phyloP scores from a whole-genome alignment of 2,329 filamentous ascomycete species.

The Fusarium sp. region DNA sequence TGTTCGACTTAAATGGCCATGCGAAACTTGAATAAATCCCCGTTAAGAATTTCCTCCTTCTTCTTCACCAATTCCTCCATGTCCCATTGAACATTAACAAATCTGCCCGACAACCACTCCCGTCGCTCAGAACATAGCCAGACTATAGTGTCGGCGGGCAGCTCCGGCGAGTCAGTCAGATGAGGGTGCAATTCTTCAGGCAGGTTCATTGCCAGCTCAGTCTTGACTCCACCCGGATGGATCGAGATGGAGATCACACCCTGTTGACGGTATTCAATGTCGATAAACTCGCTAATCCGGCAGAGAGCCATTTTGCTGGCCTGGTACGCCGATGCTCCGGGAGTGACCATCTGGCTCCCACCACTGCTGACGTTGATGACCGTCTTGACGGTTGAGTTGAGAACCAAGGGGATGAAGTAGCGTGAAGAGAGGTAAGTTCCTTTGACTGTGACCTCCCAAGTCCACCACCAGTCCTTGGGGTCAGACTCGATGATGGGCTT shows the following conservation, averaged over 20 bases:
- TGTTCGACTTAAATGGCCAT: not conserved
- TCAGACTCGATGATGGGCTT: slow-evolving; percentile 51
- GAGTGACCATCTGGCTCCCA: slow-evolving; percentile 5
- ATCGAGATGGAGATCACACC: not conserved
- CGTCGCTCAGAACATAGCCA: not conserved
- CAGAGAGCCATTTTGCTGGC: slow-evolving; percentile 3
- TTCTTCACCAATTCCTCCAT: slow-evolving; percentile 3
- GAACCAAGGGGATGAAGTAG: slow-evolving; percentile 61
- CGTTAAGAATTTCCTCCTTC: not conserved
- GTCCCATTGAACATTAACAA: not conserved
- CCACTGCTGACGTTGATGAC: slow-evolving; percentile 60
- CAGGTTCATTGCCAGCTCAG: not conserved
- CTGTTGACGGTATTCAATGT: not conserved
- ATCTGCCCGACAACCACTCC: not conserved
- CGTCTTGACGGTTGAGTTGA: slow-evolving; percentile 51
- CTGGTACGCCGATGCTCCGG: not conserved
- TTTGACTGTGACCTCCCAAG: slow-evolving; percentile 63
- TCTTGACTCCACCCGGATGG: not conserved
- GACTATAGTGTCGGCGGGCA: not conserved
- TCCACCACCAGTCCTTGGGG: slow-evolving; percentile 56
- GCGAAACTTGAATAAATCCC: not conserved
- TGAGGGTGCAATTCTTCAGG: not conserved
- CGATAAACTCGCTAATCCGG: not conserved
- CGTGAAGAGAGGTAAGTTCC: slow-evolving; percentile 58
- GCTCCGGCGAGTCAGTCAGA: not conserved